These are phyloP conservation scores for Rhododendron vialii DNA, from an alignment of 148 eudicot genomes.

Conservation along the genomic window DNA sequence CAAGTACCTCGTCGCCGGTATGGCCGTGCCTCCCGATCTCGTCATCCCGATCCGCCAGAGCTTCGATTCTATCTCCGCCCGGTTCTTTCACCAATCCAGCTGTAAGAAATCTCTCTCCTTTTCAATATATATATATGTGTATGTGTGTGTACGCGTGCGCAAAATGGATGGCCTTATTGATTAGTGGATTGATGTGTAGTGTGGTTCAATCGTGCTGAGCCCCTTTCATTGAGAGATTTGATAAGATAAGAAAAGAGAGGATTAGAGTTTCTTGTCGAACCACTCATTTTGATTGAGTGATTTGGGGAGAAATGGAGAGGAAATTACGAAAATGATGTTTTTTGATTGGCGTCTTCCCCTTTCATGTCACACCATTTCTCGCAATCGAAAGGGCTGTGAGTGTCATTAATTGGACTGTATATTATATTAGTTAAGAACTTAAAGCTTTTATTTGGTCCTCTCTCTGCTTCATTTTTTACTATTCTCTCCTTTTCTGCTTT, in stretches of 20 bases:
- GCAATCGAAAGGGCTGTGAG: not conserved
- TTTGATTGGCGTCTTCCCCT: not conserved
- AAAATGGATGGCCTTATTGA: not conserved
- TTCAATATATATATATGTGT: not conserved
- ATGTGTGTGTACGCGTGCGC: not conserved
- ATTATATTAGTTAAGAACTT: not conserved
- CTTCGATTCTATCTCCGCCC: conserved; percentile 37
- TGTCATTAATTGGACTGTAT: not conserved
- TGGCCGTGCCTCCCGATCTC: conserved; percentile 46
- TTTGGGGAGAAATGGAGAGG: not conserved
- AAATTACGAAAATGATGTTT: not conserved
- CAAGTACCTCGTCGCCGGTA: conserved; percentile 42
- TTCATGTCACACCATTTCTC: not conserved
- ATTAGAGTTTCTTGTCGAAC: not conserved
- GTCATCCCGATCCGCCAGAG: conserved; percentile 42
- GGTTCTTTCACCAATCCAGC: conserved; percentile 36
- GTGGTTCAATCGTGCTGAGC: not conserved
- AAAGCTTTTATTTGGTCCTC: not conserved
- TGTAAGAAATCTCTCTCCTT: conserved; percentile 20
- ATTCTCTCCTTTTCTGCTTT: not conserved
- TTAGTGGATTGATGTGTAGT: not conserved
- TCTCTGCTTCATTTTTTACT: not conserved
- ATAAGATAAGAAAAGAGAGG: not conserved
- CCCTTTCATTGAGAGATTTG: not conserved
- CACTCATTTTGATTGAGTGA: not conserved